Conservation (phyloP, 2,329 filamentous ascomycete species). For the Graphiopsis chlorocephala region DNA sequence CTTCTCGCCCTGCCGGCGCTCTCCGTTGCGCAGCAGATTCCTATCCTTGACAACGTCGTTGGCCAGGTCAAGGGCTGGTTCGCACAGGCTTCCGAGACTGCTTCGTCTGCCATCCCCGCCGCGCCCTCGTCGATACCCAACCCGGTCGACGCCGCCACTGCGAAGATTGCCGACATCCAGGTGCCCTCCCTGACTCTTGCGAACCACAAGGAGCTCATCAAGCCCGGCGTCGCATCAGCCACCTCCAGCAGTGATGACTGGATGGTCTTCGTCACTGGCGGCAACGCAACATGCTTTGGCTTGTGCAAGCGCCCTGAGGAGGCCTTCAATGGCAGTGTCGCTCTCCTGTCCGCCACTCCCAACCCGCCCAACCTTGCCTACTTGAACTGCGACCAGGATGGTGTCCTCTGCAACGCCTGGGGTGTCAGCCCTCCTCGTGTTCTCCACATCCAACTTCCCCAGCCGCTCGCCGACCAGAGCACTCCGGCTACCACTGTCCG, state of each 20-base stretch:
- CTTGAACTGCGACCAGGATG: slow-evolving; percentile 72
- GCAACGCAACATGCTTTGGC: slow-evolving; percentile 76
- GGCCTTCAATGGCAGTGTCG: slow-evolving; percentile 52
- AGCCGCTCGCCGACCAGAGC: slow-evolving; percentile 60
- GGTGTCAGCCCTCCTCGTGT: slow-evolving; percentile 62
- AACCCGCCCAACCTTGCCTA: slow-evolving; percentile 65
- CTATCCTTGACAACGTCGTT: slow-evolving; percentile 62
- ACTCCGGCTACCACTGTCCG: slow-evolving; percentile 64
- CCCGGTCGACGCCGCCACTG: slow-evolving; percentile 44
- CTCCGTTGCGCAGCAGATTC: slow-evolving; percentile 55
- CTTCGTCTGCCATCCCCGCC: slow-evolving; percentile 54
- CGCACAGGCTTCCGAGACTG: slow-evolving; percentile 53
- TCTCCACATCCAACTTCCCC: slow-evolving; percentile 62
- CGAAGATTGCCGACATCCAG: slow-evolving; percentile 51
- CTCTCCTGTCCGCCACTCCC: slow-evolving; percentile 59
- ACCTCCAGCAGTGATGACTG: slow-evolving; percentile 66
- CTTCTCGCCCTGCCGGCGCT: slow-evolving; percentile 52
- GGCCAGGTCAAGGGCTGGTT: slow-evolving; percentile 58
- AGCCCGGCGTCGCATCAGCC: slow-evolving; percentile 57
- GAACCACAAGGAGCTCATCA: slow-evolving; percentile 70
- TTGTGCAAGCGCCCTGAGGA: slow-evolving; percentile 62
- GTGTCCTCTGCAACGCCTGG: slow-evolving; percentile 73
- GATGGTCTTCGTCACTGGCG: slow-evolving; percentile 71
- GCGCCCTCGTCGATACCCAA: slow-evolving; percentile 40
- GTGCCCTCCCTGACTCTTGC: slow-evolving; percentile 62